phyloP scores from a whole-genome alignment of 805 yeast genomes.

The Candida quercuum region DNA sequence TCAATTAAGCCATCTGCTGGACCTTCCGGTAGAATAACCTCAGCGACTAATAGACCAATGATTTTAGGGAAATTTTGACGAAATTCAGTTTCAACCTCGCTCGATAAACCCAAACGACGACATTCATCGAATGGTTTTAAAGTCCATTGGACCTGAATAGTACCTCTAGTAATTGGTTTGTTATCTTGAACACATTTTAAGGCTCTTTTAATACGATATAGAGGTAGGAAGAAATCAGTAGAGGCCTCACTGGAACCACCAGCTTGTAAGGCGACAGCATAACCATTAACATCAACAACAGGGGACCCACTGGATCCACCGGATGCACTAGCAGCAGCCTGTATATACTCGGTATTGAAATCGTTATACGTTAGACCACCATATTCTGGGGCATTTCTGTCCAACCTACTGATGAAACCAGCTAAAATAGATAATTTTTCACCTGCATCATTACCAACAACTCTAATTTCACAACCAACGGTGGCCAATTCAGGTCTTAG shows the following conservation, averaged over 20 bases:
- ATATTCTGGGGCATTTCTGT: conserved; percentile 92
- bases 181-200: conserved; percentile 61
- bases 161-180: conserved; percentile 73
- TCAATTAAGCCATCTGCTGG: conserved; percentile 69
- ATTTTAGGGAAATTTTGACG: conserved; percentile 65
- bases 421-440: conserved; percentile 85
- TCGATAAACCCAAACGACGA: conserved; percentile 74
- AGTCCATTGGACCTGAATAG: conserved; percentile 86
- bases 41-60: conserved; percentile 81
- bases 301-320: conserved; percentile 97
- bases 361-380: conserved; percentile 86
- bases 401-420: conserved; percentile 74
- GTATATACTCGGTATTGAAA: conserved; percentile 90
- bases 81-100: conserved; percentile 65
- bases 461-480: conserved; percentile 92
- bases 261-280: conserved; percentile 88
- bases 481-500: conserved; percentile 78
- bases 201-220: conserved; percentile 79
- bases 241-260: conserved; percentile 92
- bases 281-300: conserved; percentile 84
- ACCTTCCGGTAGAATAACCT: conserved; percentile 75
- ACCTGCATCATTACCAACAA: conserved; percentile 95
- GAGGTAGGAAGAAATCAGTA: conserved; percentile 87
- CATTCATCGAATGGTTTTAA: conserved; percentile 88
- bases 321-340: conserved; percentile 93